A percentile compares a stretch with the other conserved stretches of the same genome.
phyloP scores from a whole-genome alignment of 352 stramenopile genomes.

The Nothophytophthora sp. region DNA sequence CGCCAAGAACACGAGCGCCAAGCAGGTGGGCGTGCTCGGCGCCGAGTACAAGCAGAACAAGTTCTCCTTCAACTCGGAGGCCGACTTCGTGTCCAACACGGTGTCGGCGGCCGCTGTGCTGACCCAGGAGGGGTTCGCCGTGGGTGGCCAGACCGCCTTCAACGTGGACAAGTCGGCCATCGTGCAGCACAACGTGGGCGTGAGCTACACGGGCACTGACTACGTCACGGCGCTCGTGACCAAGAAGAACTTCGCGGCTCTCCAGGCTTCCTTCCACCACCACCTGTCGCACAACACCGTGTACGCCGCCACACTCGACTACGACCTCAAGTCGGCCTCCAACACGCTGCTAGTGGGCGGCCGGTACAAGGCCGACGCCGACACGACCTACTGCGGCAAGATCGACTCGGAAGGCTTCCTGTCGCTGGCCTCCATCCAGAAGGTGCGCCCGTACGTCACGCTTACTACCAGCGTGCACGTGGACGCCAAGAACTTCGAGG shows the following conservation, averaged over 20 bases:
- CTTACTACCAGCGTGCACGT: constrained; percentile 81
- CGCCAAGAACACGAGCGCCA: constrained; percentile 71
- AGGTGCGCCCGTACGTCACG: constrained; percentile 71
- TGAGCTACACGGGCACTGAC: constrained; percentile 68
- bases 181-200: constrained; percentile 77
- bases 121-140: constrained; percentile 60
- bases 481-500: constrained; percentile 87
- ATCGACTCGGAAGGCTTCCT: constrained; percentile 83
- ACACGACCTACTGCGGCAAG: constrained; percentile 85
- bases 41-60: constrained; percentile 81
- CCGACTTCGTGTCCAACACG: constrained; percentile 76
- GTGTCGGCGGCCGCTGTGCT: constrained; percentile 57
- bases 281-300: constrained; percentile 73
- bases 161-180: constrained; percentile 83
- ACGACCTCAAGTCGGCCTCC: constrained; percentile 81
- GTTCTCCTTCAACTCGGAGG: constrained; percentile 72
- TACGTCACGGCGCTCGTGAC: constrained; percentile 73
- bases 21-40: constrained; percentile 73
- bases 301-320: constrained; percentile 80
- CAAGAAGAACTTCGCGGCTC: constrained; percentile 81
- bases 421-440: constrained; percentile 76
- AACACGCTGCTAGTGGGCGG: constrained; percentile 81
- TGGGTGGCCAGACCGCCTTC: constrained; percentile 75
- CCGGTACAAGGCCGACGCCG: constrained; percentile 70
- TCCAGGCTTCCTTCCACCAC: constrained; percentile 87